Percentiles rank a stretch among this genome's conserved stretches.
These are phyloP conservation scores for Porpolomopsis calyptriformis DNA, from an alignment of 768 basidiomycete species.

Conservation along the genomic window DNA sequence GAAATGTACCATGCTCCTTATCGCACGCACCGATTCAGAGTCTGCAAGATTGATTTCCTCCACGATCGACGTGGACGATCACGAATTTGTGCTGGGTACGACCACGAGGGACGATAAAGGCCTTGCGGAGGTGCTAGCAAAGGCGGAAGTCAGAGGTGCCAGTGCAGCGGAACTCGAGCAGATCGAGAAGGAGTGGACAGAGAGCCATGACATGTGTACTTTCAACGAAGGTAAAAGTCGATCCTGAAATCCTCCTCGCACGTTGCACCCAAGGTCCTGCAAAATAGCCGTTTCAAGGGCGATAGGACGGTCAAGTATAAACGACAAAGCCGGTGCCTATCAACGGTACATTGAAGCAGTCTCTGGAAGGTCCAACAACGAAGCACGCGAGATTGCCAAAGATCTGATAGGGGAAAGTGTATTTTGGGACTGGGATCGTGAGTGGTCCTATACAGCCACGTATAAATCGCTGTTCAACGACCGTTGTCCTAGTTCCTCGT, in stretches of 20 bases:
- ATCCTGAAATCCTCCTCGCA: slow-evolving; percentile 37
- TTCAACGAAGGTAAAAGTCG: slow-evolving; percentile 71
- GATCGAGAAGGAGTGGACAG: slow-evolving; percentile 70
- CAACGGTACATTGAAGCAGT: slow-evolving; percentile 49
- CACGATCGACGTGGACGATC: slow-evolving; percentile 73
- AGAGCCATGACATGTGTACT: slow-evolving; percentile 57
- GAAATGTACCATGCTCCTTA: slow-evolving; percentile 77
- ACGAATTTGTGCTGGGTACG: slow-evolving; percentile 61
- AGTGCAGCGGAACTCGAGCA: slow-evolving; percentile 59
- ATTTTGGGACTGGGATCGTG: slow-evolving; percentile 87
- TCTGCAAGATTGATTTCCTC: slow-evolving; percentile 76
- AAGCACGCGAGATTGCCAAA: slow-evolving; percentile 62
- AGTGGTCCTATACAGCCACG: slow-evolving; percentile 46
- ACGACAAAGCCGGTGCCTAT: slow-evolving; percentile 45
- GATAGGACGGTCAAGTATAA: slow-evolving; percentile 37
- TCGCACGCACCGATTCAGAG: slow-evolving; percentile 89
- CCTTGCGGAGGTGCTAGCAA: slow-evolving; percentile 60
- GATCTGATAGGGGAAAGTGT: slow-evolving; percentile 62
- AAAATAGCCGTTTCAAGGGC: slow-evolving; percentile 58
- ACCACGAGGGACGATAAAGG: slow-evolving; percentile 29
- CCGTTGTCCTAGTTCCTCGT: slow-evolving; percentile 48
- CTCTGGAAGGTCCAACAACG: slow-evolving; percentile 57
- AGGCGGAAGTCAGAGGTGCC: slow-evolving; percentile 54
- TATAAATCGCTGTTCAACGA: slow-evolving; percentile 1
- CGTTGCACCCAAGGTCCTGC: not conserved